Evolutionary conservation across 495 filamentous ascomycete species (phyloP).

Genomic region (Neurospora sp.): DNA sequence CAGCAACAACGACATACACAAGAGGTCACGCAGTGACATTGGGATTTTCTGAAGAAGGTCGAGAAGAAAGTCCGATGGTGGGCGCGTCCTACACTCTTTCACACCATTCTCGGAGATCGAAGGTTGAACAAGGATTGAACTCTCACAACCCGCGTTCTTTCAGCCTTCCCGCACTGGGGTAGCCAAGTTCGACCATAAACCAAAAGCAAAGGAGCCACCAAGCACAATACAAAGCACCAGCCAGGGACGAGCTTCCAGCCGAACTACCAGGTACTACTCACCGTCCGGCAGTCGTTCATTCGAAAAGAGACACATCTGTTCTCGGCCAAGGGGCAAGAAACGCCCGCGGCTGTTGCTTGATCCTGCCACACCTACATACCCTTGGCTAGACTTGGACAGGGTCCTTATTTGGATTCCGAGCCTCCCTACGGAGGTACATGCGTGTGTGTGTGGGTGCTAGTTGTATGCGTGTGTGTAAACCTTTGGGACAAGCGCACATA

Average conservation of each 20-base stretch:
- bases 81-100: neutral
- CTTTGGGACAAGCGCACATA: slow-evolving; percentile 6
- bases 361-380: neutral
- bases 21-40: neutral
- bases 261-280: neutral
- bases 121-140: neutral
- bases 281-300: neutral
- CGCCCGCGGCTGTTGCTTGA: neutral
- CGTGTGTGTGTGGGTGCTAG: neutral
- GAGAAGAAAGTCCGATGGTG: neutral
- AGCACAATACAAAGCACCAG: slow-evolving; percentile 8
- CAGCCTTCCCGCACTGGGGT: slow-evolving; percentile 25
- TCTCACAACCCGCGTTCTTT: slow-evolving; percentile 9
- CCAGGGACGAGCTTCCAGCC: slow-evolving; percentile 6
- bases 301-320: neutral
- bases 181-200: slow-evolving; percentile 10
- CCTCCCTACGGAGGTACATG: neutral
- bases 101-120: slow-evolving; percentile 6
- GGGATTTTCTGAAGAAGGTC: neutral
- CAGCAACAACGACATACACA: neutral
- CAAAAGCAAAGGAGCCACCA: slow-evolving; percentile 11
- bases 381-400: neutral
- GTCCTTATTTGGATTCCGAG: neutral
- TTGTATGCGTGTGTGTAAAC: neutral
- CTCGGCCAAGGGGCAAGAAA: neutral